A percentile compares a stretch with the other conserved stretches of the same genome.
phyloP scores from a whole-genome alignment of 2,329 filamentous ascomycete genomes.

The Hypoxylon sp. region DNA sequence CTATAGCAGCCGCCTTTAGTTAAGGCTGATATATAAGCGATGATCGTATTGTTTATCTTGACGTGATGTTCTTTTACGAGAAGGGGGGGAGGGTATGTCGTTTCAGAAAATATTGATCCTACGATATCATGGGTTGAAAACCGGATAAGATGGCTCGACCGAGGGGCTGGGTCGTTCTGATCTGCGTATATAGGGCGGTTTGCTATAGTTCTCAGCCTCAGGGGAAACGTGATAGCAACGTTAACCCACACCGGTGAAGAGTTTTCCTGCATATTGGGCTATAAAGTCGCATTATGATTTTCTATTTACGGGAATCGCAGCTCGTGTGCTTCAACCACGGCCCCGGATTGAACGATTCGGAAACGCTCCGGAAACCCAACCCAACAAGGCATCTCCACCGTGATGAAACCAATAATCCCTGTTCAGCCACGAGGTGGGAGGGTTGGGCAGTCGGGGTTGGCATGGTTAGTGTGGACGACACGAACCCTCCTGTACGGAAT shows the following conservation, averaged over 20 bases:
- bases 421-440: slow-evolving; percentile 37
- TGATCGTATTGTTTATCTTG: neutral
- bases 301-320: slow-evolving; percentile 11
- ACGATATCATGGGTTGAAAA: neutral
- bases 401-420: slow-evolving; percentile 40
- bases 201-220: slow-evolving; percentile 1
- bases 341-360: slow-evolving; percentile 31
- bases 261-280: neutral
- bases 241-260: slow-evolving; percentile 35
- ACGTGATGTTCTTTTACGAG: neutral
- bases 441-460: slow-evolving; percentile 4
- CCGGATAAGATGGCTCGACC: slow-evolving; percentile 7
- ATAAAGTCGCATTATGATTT: slow-evolving; percentile 13
- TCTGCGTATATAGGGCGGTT: slow-evolving; percentile 20
- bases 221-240: slow-evolving; percentile 13
- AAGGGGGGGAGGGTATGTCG: neutral
- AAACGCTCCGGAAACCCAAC: slow-evolving; percentile 29
- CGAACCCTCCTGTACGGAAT: slow-evolving; percentile 21
- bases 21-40: neutral
- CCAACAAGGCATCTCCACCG: slow-evolving; percentile 23
- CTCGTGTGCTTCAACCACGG: slow-evolving; percentile 21
- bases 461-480: slow-evolving; percentile 11
- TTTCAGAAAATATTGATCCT: neutral
- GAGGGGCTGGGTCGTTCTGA: slow-evolving; percentile 12
- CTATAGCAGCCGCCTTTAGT: neutral